Conservation (phyloP, 768 basidiomycete species). For the Collybia sordida region DNA sequence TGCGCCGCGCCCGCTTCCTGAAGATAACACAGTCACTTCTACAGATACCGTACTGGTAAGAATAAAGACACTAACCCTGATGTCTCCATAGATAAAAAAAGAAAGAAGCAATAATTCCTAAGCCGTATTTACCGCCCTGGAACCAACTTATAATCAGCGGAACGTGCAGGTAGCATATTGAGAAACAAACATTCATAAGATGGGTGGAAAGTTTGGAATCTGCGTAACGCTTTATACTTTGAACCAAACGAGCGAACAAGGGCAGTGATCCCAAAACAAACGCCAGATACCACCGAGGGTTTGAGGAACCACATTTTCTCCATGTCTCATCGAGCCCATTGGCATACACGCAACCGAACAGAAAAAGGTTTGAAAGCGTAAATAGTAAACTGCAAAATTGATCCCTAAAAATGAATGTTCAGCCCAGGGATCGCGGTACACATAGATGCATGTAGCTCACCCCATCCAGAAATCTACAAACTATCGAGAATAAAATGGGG, state of each 20-base stretch:
- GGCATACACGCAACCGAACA: constrained; percentile 73
- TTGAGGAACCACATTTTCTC: constrained; percentile 43
- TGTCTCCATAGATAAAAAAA: constrained; percentile 82
- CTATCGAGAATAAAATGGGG: constrained; percentile 28
- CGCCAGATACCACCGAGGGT: constrained; percentile 59
- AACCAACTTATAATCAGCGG: background rate
- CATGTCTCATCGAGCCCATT: constrained; percentile 50
- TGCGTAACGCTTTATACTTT: constrained; percentile 83
- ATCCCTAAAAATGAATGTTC: constrained; percentile 47
- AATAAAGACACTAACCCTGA: constrained; percentile 36
- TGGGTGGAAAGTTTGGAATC: constrained; percentile 81
- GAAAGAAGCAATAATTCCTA: constrained; percentile 62
- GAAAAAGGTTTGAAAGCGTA: constrained; percentile 69
- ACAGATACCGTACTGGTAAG: too few relatives aligned
- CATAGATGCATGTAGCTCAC: constrained; percentile 36
- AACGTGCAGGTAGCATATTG: background rate
- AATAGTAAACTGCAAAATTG: constrained; percentile 82
- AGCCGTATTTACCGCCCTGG: constrained; percentile 83
- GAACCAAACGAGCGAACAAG: constrained; percentile 73
- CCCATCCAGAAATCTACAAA: constrained; percentile 92
- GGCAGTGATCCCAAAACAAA: constrained; percentile 67
- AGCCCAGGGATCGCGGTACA: background rate
- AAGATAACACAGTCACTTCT: background rate
- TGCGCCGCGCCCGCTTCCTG: constrained; percentile 33
- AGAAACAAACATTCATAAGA: constrained; percentile 72